Base-by-base conservation (phyloP, 768 basidiomycete species). In the Psilocybe cyanescens region DNA sequence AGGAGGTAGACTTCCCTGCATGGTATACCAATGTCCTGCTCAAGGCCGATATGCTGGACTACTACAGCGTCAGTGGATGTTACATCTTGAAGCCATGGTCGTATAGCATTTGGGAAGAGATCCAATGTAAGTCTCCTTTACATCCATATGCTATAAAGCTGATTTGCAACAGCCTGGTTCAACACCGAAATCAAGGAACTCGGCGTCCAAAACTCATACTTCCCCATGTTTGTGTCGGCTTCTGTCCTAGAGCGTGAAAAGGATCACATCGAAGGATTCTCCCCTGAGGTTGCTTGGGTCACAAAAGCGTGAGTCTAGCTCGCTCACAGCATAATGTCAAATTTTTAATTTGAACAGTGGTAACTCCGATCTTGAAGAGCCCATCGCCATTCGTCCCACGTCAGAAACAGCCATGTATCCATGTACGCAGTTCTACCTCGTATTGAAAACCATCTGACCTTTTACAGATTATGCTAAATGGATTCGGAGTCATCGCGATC, bases 321-420 rank as follows among this genome's bases (percentile, higher is more conserved):
- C 17, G 1, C 48, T 44, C 16, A n/a, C 48, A 28, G 29, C 5
- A 14, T 31, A 31, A 30, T 39, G 19, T 29, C 1, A 49, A 19
- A 41, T 46, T 24, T 59, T 37, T 64, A 44, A 59, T 56, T 30
- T 19, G 19, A 58, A 30, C 70, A 95, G 94, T 56, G 97, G 97
- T 50, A 85, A 84, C 64, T 94, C 94, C 17, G 97, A 98, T 33
- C 84, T 99, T 24, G 95, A 98, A 71, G 97, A 99, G 72, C 96
- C 94, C 41, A 94, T 99, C 65, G 97, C 97, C 49, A 97, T 99
- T 70, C 92, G 97, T 66, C 97, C 97, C 41, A 99, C 97, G 0
- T 98, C 96, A 0, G 97, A 99, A 76, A 99, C 97, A 33, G 94
- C 91, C 74, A 99, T 99, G 97, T 99, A 99, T 78, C 97, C 97